phyloP scores from a whole-genome alignment of 257 asterid species.

The Solanum appendiculatum region DNA sequence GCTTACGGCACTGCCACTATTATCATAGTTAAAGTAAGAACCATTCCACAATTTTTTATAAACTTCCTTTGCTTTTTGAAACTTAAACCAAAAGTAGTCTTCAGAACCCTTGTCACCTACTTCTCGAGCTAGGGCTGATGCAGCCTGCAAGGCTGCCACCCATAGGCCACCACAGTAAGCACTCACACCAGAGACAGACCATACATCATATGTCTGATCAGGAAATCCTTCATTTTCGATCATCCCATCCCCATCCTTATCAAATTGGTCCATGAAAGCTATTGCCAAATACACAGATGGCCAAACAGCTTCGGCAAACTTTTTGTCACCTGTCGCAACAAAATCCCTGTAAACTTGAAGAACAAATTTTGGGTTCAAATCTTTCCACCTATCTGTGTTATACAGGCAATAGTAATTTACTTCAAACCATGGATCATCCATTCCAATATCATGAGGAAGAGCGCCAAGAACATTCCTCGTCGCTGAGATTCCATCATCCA shows the following conservation, averaged over 20 bases:
- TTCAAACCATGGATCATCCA: slow-evolving; percentile 96
- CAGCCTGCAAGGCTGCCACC: slow-evolving; percentile 98
- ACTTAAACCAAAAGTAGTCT: slow-evolving; percentile 74
- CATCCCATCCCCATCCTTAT: slow-evolving; percentile 97
- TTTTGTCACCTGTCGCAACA: slow-evolving; percentile 60
- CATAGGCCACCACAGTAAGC: slow-evolving; percentile 98
- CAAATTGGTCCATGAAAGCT: slow-evolving; percentile 98
- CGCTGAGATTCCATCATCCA: slow-evolving; percentile 57
- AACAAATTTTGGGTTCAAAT: slow-evolving; percentile 89
- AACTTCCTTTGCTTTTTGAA: slow-evolving; percentile 71
- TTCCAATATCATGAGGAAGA: slow-evolving; percentile 95
- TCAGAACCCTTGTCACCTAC: slow-evolving; percentile 76
- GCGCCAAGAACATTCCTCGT: slow-evolving; percentile 87
- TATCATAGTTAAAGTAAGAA: slow-evolving; percentile 76
- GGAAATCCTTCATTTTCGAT: slow-evolving; percentile 93
- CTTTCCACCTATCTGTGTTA: slow-evolving; percentile 94
- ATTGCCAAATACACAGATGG: slow-evolving; percentile 87
- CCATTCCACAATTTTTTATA: slow-evolving; percentile 87
- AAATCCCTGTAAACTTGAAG: slow-evolving; percentile 91
- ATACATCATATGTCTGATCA: slow-evolving; percentile 93
- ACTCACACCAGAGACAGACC: slow-evolving; percentile 92
- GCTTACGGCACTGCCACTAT: slow-evolving; percentile 58
- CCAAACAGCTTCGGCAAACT: slow-evolving; percentile 82
- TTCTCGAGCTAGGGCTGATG: slow-evolving; percentile 76
- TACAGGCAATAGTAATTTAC: slow-evolving; percentile 68